Base-by-base conservation (phyloP, 2,329 filamentous ascomycete species). In the Cadophora gregata region DNA sequence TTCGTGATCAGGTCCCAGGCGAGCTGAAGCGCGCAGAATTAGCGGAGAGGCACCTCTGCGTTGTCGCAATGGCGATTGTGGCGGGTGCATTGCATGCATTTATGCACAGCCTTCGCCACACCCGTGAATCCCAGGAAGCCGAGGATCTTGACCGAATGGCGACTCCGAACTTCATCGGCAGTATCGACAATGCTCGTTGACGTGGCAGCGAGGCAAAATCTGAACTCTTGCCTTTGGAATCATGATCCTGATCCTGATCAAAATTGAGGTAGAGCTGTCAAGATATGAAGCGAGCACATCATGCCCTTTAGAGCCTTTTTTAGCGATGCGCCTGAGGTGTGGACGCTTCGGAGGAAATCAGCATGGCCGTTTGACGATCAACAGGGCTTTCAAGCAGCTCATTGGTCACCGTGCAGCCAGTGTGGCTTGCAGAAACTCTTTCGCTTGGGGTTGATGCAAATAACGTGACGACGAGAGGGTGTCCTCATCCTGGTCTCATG, bases 391-490 rank as follows among this genome's bases (percentile, higher is more conserved):
- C 59, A 25, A 42, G 21, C 42, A n/a, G 64, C 60, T 73, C 27
- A 76, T 76, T 76, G 73, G 75, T 24, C 53, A 27, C 21, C 36
- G 21, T 25, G 59, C 25, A 33, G 38, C n/a, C 42, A 47, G 50
- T 62, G 62, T 66, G 65, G 65, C 64, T 64, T 70, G 65, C 21
- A 6, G 38, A 29, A 21, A 29, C 45, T 67, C 62, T 48, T 66
- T 48, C 53, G 50, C 31, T 71, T 71, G 68, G 74, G 69, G 55
- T 65, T 65, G 63, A 47, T 64, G 59, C 55, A 33, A 63, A 67
- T 76, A 74, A 76, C 74, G 75, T 76, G 75, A 77, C 64, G 65
- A 59, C 62, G 65, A 71, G 67, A 55, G 70, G 74, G 72, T 75
- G 72, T 72, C 59, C 38, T 69, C 27, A 72, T 70, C 72, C 67